Percentiles rank a stretch among this genome's conserved stretches.
Evolutionary conservation across 305 asterid genomes (phyloP).

Genomic region (Fraxinus sp.): DNA sequence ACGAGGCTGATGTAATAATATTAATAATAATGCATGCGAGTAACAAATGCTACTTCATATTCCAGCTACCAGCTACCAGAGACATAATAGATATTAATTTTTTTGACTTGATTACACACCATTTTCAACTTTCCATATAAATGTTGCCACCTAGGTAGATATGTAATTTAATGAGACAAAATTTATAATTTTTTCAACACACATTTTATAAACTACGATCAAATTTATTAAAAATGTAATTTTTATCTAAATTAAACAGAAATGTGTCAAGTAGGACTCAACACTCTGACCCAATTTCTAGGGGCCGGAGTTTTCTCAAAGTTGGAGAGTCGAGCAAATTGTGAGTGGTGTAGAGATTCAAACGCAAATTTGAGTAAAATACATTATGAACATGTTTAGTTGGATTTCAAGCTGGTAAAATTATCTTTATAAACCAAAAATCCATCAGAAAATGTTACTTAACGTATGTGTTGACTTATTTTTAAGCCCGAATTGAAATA

Average conservation of each 20-base stretch:
- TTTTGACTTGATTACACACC: background rate
- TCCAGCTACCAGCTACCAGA: background rate
- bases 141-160: background rate
- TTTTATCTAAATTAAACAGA: too few species aligned
- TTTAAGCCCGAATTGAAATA: background rate
- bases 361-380: background rate
- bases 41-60: background rate
- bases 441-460: background rate
- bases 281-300: background rate
- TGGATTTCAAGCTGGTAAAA: background rate
- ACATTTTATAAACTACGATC: too few species aligned
- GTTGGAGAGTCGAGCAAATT: too few species aligned
- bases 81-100: too few species aligned
- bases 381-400: background rate
- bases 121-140: background rate
- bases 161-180: too few species aligned
- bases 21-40: background rate
- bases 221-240: too few species aligned
- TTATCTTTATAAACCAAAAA: background rate
- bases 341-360: too few species aligned
- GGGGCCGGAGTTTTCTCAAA: too few species aligned
- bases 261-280: background rate
- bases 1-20: background rate
- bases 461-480: too few species aligned
- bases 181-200: too few species aligned